Evolutionary conservation across 2,329 filamentous ascomycete genomes (phyloP).

Genomic region (Neonectria sp.): DNA sequence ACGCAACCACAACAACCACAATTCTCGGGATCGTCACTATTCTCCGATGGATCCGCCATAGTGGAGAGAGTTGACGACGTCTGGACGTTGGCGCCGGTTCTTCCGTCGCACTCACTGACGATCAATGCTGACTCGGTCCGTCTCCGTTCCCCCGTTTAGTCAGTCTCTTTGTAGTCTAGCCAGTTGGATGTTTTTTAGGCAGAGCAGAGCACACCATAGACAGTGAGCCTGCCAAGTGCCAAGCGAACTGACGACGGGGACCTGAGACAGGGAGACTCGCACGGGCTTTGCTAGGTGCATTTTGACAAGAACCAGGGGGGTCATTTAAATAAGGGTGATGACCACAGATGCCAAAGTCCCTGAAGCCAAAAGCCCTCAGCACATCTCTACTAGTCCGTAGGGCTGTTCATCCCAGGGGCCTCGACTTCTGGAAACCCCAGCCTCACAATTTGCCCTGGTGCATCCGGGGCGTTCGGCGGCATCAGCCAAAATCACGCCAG

Average conservation of each 20-base stretch:
- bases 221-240: neutral
- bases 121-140: neutral
- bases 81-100: neutral
- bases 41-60: neutral
- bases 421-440: neutral
- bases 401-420: neutral
- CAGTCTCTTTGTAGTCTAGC: no score
- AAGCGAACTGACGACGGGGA: neutral
- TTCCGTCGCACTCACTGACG: neutral
- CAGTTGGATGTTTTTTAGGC: no score
- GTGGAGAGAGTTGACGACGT: neutral
- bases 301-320: neutral
- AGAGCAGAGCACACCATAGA: no score
- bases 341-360: neutral
- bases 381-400: neutral
- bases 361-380: neutral
- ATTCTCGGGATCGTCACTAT: neutral
- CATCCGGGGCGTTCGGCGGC: neutral
- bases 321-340: neutral
- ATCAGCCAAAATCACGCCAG: neutral
- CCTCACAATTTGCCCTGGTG: neutral
- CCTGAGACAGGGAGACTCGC: neutral
- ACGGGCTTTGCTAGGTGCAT: neutral
- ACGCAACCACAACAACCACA: neutral
- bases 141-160: neutral